phyloP scores from a whole-genome alignment of 1,284 basidiomycete genomes.

The Caloboletus firmus region DNA sequence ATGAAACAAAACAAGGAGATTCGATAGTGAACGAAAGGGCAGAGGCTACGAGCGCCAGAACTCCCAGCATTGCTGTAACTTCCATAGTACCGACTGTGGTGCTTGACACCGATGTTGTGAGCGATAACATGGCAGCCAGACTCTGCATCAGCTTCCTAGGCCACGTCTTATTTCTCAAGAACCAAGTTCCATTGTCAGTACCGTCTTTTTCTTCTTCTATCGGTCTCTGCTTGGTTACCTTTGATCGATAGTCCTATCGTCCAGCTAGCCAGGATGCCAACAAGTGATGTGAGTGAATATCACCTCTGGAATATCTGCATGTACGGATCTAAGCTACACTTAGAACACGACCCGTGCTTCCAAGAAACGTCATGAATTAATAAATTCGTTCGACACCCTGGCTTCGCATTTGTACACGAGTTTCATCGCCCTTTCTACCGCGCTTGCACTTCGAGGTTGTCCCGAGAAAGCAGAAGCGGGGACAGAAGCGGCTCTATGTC shows the following conservation, averaged over 20 bases:
- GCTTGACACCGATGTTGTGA: constrained; percentile 52
- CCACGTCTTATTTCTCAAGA: constrained; percentile 72
- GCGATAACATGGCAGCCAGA: constrained; percentile 57
- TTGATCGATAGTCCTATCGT: constrained; percentile 51
- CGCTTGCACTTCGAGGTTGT: constrained; percentile 44
- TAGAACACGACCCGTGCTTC: constrained; percentile 46
- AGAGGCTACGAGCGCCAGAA: not conserved
- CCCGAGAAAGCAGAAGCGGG: not conserved
- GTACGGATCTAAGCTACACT: not conserved
- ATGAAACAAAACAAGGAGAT: not conserved
- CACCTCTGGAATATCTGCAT: not conserved
- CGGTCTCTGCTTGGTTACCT: not conserved
- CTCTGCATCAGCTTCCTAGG: constrained; percentile 60
- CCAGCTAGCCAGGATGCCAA: constrained; percentile 56
- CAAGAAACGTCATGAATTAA: constrained; percentile 59
- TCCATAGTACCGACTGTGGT: constrained; percentile 42
- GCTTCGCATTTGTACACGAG: constrained; percentile 70
- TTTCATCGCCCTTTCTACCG: constrained; percentile 66
- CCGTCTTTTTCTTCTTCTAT: not conserved
- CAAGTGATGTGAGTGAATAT: constrained; percentile 23
- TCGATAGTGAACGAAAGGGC: not conserved
- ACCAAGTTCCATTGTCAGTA: constrained; percentile 73
- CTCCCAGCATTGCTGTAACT: not conserved
- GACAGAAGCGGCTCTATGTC: not conserved
- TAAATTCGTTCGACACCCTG: constrained; percentile 67